A percentile compares a stretch with the other conserved stretches of the same genome.
Conservation (phyloP, 192 early-diverging fungal genomes). For the Mortierella antarctica region DNA sequence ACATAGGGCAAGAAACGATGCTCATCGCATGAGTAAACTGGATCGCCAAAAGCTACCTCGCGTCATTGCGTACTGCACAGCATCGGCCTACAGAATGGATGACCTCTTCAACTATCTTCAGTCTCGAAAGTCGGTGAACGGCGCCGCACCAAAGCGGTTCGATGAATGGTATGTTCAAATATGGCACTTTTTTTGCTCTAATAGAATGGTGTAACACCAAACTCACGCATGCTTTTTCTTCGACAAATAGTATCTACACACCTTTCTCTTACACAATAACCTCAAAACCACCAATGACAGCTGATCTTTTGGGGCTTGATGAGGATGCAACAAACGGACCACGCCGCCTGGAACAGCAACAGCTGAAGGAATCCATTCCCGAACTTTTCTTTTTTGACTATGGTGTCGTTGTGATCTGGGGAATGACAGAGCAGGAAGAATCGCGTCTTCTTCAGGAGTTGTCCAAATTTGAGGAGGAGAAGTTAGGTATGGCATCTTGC, state of each 20-base stretch:
- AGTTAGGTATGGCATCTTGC: constrained; percentile 51
- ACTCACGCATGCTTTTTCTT: not conserved
- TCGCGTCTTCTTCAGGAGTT: constrained; percentile 78
- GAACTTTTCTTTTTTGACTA: constrained; percentile 94
- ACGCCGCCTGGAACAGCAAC: constrained; percentile 23
- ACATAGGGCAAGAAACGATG: constrained; percentile 66
- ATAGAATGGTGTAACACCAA: not conserved
- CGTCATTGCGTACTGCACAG: constrained; percentile 88
- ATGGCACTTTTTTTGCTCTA: not conserved
- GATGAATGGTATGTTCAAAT: constrained; percentile 76
- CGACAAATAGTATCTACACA: constrained; percentile 59
- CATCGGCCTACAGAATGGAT: constrained; percentile 81
- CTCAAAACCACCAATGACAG: constrained; percentile 57
- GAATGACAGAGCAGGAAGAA: constrained; percentile 89
- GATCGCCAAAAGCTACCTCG: constrained; percentile 79
- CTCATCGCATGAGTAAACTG: constrained; percentile 79
- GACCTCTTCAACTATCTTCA: constrained; percentile 82
- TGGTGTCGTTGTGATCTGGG: constrained; percentile 97
- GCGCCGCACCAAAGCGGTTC: constrained; percentile 76
- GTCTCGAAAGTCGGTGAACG: constrained; percentile 68
- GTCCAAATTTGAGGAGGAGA: constrained; percentile 79
- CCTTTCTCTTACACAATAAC: constrained; percentile 60
- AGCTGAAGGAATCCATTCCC: constrained; percentile 40
- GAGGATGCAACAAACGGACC: constrained; percentile 27
- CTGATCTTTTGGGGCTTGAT: constrained; percentile 51